Evolutionary conservation across 2,329 filamentous ascomycete genomes (phyloP).

Genomic region (Fusarium sp.): DNA sequence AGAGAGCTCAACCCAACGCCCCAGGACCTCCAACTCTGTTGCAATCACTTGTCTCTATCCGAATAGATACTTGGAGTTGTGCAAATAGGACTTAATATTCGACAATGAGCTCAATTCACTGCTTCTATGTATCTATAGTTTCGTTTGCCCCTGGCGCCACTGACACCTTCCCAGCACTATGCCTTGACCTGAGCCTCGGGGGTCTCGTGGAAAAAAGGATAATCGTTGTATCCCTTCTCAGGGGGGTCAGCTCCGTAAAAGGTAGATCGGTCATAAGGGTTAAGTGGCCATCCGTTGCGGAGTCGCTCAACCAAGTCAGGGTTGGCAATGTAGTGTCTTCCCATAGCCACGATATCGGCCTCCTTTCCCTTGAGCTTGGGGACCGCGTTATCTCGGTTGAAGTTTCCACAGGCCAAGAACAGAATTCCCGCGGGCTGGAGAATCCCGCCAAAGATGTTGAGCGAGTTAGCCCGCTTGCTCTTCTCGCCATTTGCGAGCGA

Average conservation of each 20-base stretch:
- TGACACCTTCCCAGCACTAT: neutral
- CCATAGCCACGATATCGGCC: conserved; percentile 43
- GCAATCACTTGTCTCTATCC: too few relatives aligned
- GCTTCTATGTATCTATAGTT: neutral
- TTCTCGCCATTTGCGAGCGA: conserved; percentile 43
- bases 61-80: too few relatives aligned
- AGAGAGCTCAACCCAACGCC: too few relatives aligned
- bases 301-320: conserved; percentile 52
- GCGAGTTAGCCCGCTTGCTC: conserved; percentile 40
- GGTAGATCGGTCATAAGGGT: conserved; percentile 50
- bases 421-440: conserved; percentile 52
- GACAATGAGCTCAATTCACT: too few relatives aligned
- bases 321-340: conserved; percentile 48
- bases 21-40: too few relatives aligned
- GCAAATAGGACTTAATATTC: too few relatives aligned
- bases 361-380: conserved; percentile 52
- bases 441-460: conserved; percentile 54
- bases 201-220: conserved; percentile 26
- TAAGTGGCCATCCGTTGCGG: conserved; percentile 49
- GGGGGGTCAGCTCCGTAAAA: conserved; percentile 50
- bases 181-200: neutral
- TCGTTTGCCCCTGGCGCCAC: neutral
- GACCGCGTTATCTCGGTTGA: conserved; percentile 50
- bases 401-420: conserved; percentile 63
- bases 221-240: conserved; percentile 44